Conservation (phyloP, 2,329 filamentous ascomycete genomes). For the Cladosporium sp. region DNA sequence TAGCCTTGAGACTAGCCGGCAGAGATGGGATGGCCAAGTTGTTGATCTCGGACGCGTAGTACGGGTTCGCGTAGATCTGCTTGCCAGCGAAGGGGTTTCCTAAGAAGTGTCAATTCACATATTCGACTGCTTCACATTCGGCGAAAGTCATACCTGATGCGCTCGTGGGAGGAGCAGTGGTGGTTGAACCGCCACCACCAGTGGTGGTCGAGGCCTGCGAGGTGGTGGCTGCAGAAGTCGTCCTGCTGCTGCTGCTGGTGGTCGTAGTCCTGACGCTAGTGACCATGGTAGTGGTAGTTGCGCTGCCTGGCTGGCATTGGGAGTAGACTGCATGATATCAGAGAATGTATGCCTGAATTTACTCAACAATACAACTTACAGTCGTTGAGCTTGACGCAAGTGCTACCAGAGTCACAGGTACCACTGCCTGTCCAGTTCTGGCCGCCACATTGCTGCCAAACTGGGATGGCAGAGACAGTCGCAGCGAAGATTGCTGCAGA, state of each 20-base stretch:
- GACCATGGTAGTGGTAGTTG: slow-evolving; percentile 22
- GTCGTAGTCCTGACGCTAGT: slow-evolving; percentile 15
- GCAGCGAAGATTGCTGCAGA: slow-evolving; percentile 15
- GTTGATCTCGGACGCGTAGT: slow-evolving; percentile 51
- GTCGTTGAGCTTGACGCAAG: slow-evolving; percentile 19
- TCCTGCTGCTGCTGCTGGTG: neutral
- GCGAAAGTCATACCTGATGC: slow-evolving; percentile 5
- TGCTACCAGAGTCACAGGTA: slow-evolving; percentile 19
- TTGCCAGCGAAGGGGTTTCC: slow-evolving; percentile 52
- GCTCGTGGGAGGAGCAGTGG: slow-evolving; percentile 11
- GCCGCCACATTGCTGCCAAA: slow-evolving; percentile 18
- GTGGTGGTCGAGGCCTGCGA: neutral
- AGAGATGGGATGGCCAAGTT: slow-evolving; percentile 59
- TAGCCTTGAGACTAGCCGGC: slow-evolving; percentile 51
- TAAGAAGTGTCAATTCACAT: slow-evolving; percentile 30
- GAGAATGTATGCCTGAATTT: neutral
- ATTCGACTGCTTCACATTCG: too few species aligned
- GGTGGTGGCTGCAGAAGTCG: neutral
- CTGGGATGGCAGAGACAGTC: slow-evolving; percentile 15
- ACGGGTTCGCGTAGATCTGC: slow-evolving; percentile 49
- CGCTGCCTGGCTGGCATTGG: slow-evolving; percentile 22
- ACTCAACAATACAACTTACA: slow-evolving; percentile 17
- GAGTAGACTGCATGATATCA: slow-evolving; percentile 18
- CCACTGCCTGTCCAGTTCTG: slow-evolving; percentile 16
- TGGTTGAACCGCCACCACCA: slow-evolving; percentile 6